Evolutionary conservation across 2,329 filamentous ascomycete genomes (phyloP).

Genomic region (Stagonosporopsis cucurbitacearum): DNA sequence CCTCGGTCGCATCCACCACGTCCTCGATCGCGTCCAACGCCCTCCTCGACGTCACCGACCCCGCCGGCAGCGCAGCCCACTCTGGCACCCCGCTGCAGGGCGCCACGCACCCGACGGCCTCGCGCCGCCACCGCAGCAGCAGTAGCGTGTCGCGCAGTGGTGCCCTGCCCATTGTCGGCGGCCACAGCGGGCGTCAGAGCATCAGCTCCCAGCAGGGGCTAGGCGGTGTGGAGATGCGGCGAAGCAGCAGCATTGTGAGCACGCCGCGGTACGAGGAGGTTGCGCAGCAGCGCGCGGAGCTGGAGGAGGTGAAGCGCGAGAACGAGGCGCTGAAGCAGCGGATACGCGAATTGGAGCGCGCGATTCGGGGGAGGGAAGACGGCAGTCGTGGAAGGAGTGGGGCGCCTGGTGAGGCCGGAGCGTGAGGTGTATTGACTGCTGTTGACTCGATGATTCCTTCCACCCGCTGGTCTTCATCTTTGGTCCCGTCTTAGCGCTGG

Average conservation of each 20-base stretch:
- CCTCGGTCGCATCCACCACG: slow-evolving; percentile 66
- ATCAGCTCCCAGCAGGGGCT: slow-evolving; percentile 19
- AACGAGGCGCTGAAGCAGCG: slow-evolving; percentile 56
- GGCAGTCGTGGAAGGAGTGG: slow-evolving; percentile 43
- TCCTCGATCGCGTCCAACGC: slow-evolving; percentile 62
- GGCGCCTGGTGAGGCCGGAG: slow-evolving; percentile 18
- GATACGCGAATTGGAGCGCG: slow-evolving; percentile 56
- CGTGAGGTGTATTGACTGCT: too few relatives aligned
- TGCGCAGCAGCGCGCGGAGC: slow-evolving; percentile 52
- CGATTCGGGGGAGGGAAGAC: slow-evolving; percentile 40
- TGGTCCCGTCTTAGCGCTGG: background rate
- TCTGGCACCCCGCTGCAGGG: slow-evolving; percentile 51
- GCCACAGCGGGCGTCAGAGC: slow-evolving; percentile 45
- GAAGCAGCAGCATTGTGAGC: slow-evolving; percentile 45
- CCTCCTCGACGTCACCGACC: slow-evolving; percentile 55
- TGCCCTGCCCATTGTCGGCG: slow-evolving; percentile 25
- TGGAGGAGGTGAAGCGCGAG: slow-evolving; percentile 58
- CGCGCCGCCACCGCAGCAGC: slow-evolving; percentile 63
- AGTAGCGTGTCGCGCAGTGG: slow-evolving; percentile 57
- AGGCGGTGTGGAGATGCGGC: slow-evolving; percentile 26
- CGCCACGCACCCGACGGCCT: slow-evolving; percentile 60
- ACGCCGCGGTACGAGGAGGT: slow-evolving; percentile 53
- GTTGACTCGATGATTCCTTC: too few relatives aligned
- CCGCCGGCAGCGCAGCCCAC: slow-evolving; percentile 47
- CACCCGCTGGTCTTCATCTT: too few relatives aligned